Conservation (phyloP, 306 rosid genomes). For the Cicer pinnatifidum region DNA sequence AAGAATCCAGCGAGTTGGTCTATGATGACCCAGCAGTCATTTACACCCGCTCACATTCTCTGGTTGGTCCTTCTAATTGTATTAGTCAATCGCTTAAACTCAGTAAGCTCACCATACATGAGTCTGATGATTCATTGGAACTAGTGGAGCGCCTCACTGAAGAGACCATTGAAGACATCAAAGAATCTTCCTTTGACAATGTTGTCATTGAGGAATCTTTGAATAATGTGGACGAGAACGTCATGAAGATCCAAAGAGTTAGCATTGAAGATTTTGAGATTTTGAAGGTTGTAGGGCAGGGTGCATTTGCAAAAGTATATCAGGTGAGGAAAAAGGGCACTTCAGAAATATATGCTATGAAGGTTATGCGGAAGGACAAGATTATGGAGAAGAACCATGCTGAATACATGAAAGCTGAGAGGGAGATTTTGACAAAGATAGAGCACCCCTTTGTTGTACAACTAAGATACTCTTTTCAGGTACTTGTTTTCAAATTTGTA, state of each 20-base stretch:
- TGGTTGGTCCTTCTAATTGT: constrained; percentile 88
- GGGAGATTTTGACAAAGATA: constrained; percentile 81
- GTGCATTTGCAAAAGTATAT: constrained; percentile 94
- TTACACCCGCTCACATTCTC: constrained; percentile 81
- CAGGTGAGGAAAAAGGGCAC: constrained; percentile 95
- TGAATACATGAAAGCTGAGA: constrained; percentile 97
- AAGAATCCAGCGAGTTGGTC: constrained; percentile 61
- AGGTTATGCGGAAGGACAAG: constrained; percentile 97
- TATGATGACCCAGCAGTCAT: constrained; percentile 83
- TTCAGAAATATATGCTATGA: constrained; percentile 92
- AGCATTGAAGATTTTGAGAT: constrained; percentile 89
- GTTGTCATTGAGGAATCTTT: constrained; percentile 45
- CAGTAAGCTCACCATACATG: constrained; percentile 72
- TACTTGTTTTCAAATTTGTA: constrained; percentile 44
- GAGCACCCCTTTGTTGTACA: constrained; percentile 90
- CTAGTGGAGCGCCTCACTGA: constrained; percentile 45
- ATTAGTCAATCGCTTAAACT: constrained; percentile 79
- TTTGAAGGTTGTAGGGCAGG: constrained; percentile 97
- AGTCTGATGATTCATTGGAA: constrained; percentile 61
- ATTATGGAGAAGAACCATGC: constrained; percentile 97
- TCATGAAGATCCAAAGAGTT: constrained; percentile 54
- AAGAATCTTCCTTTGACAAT: constrained; percentile 48
- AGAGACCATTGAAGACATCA: constrained; percentile 47
- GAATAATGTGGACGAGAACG: constrained; percentile 46
- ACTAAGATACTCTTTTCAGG: constrained; percentile 96